These are phyloP conservation scores for Acrasis kona DNA, from an alignment of 78 protist species.

Conservation along the genomic window DNA sequence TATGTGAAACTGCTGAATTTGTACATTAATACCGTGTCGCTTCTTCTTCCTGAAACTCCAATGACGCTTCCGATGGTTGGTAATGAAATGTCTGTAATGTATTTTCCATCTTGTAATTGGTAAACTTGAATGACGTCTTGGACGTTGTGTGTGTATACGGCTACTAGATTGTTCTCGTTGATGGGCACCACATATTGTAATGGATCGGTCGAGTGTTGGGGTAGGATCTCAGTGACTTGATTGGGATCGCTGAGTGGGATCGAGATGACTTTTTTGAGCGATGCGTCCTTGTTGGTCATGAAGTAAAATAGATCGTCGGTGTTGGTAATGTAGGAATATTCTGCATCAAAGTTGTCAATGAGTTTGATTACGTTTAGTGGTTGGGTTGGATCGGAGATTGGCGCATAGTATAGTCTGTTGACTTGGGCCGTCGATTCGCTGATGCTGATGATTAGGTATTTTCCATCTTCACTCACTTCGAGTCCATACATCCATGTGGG, in stretches of 20 bases:
- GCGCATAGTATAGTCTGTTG: slow-evolving; percentile 2
- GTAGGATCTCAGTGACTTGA: slow-evolving; percentile 35
- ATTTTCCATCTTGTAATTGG: slow-evolving; percentile 41
- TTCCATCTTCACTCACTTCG: slow-evolving; percentile 36
- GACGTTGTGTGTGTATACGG: slow-evolving; percentile 55
- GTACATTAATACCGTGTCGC: slow-evolving; percentile 23
- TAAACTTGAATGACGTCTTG: slow-evolving; percentile 6
- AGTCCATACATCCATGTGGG: slow-evolving; percentile 22
- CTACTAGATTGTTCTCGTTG: slow-evolving; percentile 15
- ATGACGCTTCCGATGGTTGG: slow-evolving; percentile 9
- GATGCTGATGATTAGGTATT: slow-evolving; percentile 20
- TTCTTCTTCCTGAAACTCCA: neutral
- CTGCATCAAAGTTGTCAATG: slow-evolving; percentile 37
- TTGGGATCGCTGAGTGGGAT: slow-evolving; percentile 18
- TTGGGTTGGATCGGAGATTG: neutral
- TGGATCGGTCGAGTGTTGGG: slow-evolving; percentile 23
- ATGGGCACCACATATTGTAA: slow-evolving; percentile 7
- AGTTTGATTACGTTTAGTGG: neutral
- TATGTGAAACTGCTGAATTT: slow-evolving; percentile 38
- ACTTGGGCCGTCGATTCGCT: slow-evolving; percentile 40
- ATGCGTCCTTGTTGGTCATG: slow-evolving; percentile 59
- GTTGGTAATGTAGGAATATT: slow-evolving; percentile 61
- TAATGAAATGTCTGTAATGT: neutral
- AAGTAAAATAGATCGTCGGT: slow-evolving; percentile 43
- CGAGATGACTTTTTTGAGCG: slow-evolving; percentile 34